These are phyloP conservation scores for Circinella umbellata DNA, from an alignment of 371 early-diverging fungal species.

Conservation along the genomic window DNA sequence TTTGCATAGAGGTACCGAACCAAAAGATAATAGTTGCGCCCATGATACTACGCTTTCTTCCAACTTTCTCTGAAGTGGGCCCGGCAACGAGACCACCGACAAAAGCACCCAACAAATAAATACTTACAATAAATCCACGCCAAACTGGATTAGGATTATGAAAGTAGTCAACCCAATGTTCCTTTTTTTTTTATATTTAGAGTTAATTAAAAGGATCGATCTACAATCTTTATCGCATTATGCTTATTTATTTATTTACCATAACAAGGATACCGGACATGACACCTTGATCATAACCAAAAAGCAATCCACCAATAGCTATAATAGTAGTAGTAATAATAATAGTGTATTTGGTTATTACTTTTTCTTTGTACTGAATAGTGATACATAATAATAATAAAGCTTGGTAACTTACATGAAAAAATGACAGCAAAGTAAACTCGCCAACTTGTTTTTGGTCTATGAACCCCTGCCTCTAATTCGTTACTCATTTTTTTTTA, in stretches of 20 bases:
- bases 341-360: no score
- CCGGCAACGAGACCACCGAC: conserved; percentile 46
- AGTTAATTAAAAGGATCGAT: no score
- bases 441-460: conserved; percentile 21
- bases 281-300: conserved; percentile 50
- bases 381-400: background rate
- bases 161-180: conserved; percentile 41
- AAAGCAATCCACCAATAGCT: conserved; percentile 42
- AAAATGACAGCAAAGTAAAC: conserved; percentile 23
- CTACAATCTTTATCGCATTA: background rate
- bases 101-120: conserved; percentile 45
- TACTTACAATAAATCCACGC: conserved; percentile 41
- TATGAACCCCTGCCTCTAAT: background rate
- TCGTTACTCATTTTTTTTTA: background rate
- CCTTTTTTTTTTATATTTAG: conserved; percentile 5
- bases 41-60: conserved; percentile 42
- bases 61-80: conserved; percentile 35
- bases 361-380: no score
- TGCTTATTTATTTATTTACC: background rate
- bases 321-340: background rate
- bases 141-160: conserved; percentile 29
- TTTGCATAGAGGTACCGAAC: conserved; percentile 38
- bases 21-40: conserved; percentile 35
- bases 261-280: conserved; percentile 35
- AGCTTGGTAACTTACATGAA: conserved; percentile 14